These are phyloP conservation scores for Rhizopogon salebrosus DNA, from an alignment of 768 basidiomycete genomes.

Conservation along the genomic window DNA sequence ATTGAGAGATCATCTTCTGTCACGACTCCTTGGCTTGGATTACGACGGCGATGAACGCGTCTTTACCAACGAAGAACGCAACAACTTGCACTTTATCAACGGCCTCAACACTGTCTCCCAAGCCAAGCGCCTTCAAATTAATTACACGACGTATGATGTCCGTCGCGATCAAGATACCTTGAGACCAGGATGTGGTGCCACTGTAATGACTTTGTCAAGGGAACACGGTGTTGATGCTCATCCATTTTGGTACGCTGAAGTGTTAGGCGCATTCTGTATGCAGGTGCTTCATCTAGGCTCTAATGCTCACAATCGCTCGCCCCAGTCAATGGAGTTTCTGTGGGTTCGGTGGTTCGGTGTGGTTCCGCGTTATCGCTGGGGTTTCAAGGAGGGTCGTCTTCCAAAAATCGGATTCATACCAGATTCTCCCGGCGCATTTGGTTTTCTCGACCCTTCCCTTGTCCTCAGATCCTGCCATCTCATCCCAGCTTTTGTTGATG, in stretches of 20 bases:
- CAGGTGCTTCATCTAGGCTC: constrained; percentile 5
- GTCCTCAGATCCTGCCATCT: constrained; percentile 19
- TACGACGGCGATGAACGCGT: constrained; percentile 10
- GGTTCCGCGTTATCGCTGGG: constrained; percentile 5
- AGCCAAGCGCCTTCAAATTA: constrained; percentile 6
- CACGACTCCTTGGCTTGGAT: constrained; percentile 5
- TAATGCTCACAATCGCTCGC: not conserved
- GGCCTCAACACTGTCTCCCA: constrained; percentile 4
- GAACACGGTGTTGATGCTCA: constrained; percentile 10
- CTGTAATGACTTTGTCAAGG: constrained; percentile 15
- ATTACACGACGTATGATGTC: constrained; percentile 19
- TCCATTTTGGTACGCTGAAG: constrained; percentile 19
- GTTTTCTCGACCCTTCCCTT: constrained; percentile 16
- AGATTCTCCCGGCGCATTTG: constrained; percentile 12
- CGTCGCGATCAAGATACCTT: constrained; percentile 13
- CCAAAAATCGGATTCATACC: constrained; percentile 17
- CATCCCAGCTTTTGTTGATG: constrained; percentile 20
- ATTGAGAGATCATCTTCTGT: constrained; percentile 19
- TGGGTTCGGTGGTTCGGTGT: constrained; percentile 20
- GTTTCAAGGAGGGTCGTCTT: constrained; percentile 9
- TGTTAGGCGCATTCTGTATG: constrained; percentile 17
- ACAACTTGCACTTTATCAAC: constrained; percentile 2
- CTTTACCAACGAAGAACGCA: constrained; percentile 6
- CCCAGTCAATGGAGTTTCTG: constrained; percentile 13
- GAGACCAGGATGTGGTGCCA: constrained; percentile 10